Evolutionary conservation across 78 protist species (phyloP).

Genomic region (Protostelium mycophagum): DNA sequence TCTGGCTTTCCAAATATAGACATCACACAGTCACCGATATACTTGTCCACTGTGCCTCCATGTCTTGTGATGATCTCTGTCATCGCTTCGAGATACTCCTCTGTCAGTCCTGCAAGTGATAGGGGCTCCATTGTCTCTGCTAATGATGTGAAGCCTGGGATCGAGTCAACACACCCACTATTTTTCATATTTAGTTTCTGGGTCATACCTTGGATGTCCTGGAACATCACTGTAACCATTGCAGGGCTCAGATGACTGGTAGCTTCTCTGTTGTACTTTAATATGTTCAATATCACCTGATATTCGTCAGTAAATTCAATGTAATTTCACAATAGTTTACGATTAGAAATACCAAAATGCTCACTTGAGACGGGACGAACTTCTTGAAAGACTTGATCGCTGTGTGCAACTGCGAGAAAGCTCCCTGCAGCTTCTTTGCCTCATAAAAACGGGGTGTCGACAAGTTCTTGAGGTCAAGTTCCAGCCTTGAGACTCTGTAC

Average conservation of each 20-base stretch:
- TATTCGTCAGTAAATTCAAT: too few species aligned
- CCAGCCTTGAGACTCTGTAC: neutral
- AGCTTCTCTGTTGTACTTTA: neutral
- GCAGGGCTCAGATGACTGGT: neutral
- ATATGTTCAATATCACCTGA: neutral
- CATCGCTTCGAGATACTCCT: neutral
- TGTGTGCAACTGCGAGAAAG: neutral
- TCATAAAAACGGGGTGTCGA: neutral
- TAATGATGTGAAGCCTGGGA: neutral
- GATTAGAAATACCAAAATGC: too few species aligned
- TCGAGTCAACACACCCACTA: too few species aligned
- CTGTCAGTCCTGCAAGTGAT: neutral
- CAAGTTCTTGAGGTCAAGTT: neutral
- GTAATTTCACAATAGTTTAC: too few species aligned
- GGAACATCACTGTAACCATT: neutral
- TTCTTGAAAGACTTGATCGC: neutral
- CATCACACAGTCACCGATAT: constrained; percentile 50
- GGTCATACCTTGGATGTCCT: neutral
- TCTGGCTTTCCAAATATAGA: constrained; percentile 17
- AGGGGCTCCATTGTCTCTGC: neutral
- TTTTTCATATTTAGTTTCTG: too few species aligned
- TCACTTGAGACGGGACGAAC: neutral
- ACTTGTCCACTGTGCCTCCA: constrained; percentile 58
- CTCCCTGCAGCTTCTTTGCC: neutral
- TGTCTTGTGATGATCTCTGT: constrained; percentile 2